Evolutionary conservation across 2,329 filamentous ascomycete genomes (phyloP).

Genomic region (Elsinoe arachidis): DNA sequence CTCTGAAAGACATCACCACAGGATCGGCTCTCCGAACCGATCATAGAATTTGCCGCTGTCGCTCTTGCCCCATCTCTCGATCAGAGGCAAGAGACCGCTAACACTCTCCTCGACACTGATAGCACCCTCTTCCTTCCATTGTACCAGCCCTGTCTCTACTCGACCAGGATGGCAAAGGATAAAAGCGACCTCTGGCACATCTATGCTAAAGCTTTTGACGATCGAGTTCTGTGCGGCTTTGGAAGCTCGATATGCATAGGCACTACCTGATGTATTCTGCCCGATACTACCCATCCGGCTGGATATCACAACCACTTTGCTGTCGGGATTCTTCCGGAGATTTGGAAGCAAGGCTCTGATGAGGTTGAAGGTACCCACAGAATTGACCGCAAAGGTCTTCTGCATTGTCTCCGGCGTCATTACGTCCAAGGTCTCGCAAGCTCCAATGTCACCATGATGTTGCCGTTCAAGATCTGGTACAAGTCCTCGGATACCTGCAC

Average conservation of each 20-base stretch:
- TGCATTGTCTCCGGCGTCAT: conserved; percentile 35
- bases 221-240: conserved; percentile 41
- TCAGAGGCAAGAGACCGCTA: conserved; percentile 29
- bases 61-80: conserved; percentile 25
- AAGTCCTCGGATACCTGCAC: conserved; percentile 38
- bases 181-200: conserved; percentile 36
- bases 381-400: conserved; percentile 34
- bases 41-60: conserved; percentile 37
- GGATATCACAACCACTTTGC: conserved; percentile 36
- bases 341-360: conserved; percentile 31
- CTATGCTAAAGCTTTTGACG: conserved; percentile 35
- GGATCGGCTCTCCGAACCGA: conserved; percentile 35
- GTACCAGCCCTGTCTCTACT: conserved; percentile 38
- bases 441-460: conserved; percentile 28
- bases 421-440: conserved; percentile 32
- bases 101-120: conserved; percentile 36
- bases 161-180: conserved; percentile 38
- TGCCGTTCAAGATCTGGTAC: conserved; percentile 25
- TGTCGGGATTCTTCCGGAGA: conserved; percentile 19
- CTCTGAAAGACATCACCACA: conserved; percentile 29
- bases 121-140: conserved; percentile 38
- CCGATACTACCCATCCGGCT: conserved; percentile 38
- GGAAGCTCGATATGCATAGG: conserved; percentile 40
- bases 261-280: conserved; percentile 33
- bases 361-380: conserved; percentile 35